Evolutionary conservation across 441 rosid genomes (phyloP).

Genomic region (Croton setiger): DNA sequence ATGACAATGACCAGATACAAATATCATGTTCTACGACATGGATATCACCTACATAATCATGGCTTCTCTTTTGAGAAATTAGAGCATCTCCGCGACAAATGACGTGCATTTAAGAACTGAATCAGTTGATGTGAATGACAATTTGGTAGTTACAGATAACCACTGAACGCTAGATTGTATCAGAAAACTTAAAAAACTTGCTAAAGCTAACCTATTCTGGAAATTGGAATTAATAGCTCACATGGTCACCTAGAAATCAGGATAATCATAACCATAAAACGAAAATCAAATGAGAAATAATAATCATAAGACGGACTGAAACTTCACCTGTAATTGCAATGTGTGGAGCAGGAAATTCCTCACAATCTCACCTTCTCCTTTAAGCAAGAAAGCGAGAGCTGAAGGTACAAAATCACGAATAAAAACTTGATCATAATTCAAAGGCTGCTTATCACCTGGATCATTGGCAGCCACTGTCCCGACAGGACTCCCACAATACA

Average conservation of each 20-base stretch:
- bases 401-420: constrained; percentile 87
- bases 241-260: background rate
- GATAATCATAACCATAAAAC: background rate
- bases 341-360: constrained; percentile 88
- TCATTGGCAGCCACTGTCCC: constrained; percentile 96
- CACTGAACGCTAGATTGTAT: constrained; percentile 7
- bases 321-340: constrained; percentile 76
- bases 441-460: constrained; percentile 62
- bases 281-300: background rate
- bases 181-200: background rate
- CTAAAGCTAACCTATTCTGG: background rate
- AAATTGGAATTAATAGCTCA: background rate
- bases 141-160: background rate
- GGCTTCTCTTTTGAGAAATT: background rate
- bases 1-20: background rate
- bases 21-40: background rate
- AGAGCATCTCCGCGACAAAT: background rate
- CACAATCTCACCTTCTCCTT: constrained; percentile 83
- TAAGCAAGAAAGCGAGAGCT: constrained; percentile 77
- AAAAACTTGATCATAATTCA: constrained; percentile 94
- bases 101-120: background rate
- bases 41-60: too few relatives aligned
- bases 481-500: constrained; percentile 70
- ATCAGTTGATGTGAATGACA: background rate
- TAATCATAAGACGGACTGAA: background rate